Evolutionary conservation across 164 flowering plant species (phyloP).

Genomic region (Chimonanthus salicifolius): DNA sequence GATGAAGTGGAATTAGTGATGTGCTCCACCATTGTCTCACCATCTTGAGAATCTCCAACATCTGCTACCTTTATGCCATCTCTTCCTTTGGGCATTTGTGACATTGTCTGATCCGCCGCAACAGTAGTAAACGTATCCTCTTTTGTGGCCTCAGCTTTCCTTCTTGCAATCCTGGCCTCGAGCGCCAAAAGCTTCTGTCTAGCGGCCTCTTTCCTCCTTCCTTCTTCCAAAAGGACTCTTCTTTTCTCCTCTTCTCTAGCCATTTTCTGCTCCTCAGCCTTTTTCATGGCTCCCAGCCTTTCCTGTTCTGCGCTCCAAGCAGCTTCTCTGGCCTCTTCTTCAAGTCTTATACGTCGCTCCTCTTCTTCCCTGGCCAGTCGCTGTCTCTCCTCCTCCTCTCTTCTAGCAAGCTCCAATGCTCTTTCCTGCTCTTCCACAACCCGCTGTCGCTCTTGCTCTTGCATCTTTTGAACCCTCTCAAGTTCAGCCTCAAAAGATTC

Average conservation of each 20-base stretch:
- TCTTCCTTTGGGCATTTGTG: constrained; percentile 28
- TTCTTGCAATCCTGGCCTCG: constrained; percentile 83
- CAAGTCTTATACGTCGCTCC: constrained; percentile 62
- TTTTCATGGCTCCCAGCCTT: constrained; percentile 47
- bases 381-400: constrained; percentile 87
- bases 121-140: constrained; percentile 22
- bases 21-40: constrained; percentile 84
- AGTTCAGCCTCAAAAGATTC: constrained; percentile 99
- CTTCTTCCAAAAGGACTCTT: constrained; percentile 73
- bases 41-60: constrained; percentile 77
- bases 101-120: constrained; percentile 32
- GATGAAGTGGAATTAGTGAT: constrained; percentile 68
- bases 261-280: constrained; percentile 70
- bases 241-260: constrained; percentile 87
- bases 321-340: constrained; percentile 88
- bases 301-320: constrained; percentile 96
- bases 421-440: constrained; percentile 82
- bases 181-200: constrained; percentile 83
- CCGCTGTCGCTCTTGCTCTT: constrained; percentile 81
- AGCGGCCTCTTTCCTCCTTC: constrained; percentile 95
- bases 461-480: constrained; percentile 90
- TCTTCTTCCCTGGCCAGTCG: constrained; percentile 68
- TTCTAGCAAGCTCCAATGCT: constrained; percentile 74
- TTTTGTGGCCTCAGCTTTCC: constrained; percentile 53
- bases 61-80: constrained; percentile 35